A percentile compares a stretch with the other conserved stretches of the same genome.
Conservation (phyloP, 164 flowering plant genomes). For the Cinnamomum micranthum region DNA sequence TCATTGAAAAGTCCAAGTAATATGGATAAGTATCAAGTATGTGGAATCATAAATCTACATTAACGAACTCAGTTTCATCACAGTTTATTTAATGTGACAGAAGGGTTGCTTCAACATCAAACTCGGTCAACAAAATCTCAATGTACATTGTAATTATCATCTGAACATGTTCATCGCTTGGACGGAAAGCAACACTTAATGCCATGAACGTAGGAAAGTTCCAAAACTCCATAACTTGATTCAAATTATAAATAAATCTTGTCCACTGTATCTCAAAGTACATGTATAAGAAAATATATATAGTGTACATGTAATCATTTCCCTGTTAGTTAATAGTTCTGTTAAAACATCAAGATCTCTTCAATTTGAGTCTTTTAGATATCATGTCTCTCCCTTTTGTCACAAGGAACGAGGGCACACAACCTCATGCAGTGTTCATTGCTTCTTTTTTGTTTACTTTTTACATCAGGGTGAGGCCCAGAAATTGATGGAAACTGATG, state of each 20-base stretch:
- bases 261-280: neutral
- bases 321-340: no score
- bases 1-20: no score
- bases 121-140: neutral
- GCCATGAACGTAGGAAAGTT: neutral
- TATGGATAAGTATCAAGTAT: no score
- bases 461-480: no score
- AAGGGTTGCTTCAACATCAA: neutral
- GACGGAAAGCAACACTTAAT: neutral
- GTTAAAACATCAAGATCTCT: no score
- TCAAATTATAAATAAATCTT: neutral
- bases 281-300: neutral
- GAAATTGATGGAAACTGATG: no score
- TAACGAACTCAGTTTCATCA: neutral
- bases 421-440: no score
- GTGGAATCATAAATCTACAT: neutral
- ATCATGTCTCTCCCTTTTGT: no score
- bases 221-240: neutral
- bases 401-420: no score
- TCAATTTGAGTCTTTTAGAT: no score
- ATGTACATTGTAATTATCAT: neutral
- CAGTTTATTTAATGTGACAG: neutral
- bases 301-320: no score
- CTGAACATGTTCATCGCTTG: conserved; percentile 1
- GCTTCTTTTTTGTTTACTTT: no score